These are phyloP conservation scores for Rostrohypoxylon terebratum DNA, from an alignment of 495 filamentous ascomycete species.

Conservation along the genomic window DNA sequence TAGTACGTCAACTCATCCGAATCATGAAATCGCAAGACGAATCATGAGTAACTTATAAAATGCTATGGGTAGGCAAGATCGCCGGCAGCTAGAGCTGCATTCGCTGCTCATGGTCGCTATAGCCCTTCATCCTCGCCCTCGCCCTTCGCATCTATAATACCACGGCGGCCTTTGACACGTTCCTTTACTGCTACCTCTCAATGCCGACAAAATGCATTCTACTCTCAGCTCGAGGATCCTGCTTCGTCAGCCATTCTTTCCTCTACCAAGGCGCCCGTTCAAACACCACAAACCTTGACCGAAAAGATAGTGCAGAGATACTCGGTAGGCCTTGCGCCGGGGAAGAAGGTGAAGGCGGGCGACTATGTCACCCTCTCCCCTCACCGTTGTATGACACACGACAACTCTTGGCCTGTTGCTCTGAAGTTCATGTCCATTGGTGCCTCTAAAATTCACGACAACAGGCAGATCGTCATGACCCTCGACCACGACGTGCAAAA, in stretches of 20 bases:
- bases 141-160: background rate
- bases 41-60: slow-evolving; percentile 4
- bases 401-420: slow-evolving; percentile 90
- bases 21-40: background rate
- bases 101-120: slow-evolving; percentile 5
- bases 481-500: slow-evolving; percentile 97
- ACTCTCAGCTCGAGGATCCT: slow-evolving; percentile 6
- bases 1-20: slow-evolving; percentile 9
- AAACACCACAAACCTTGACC: slow-evolving; percentile 78
- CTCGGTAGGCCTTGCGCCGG: slow-evolving; percentile 74
- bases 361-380: slow-evolving; percentile 87
- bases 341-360: slow-evolving; percentile 77
- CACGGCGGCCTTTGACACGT: background rate
- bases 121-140: slow-evolving; percentile 1
- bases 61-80: background rate
- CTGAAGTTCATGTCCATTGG: slow-evolving; percentile 90
- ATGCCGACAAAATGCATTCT: slow-evolving; percentile 1
- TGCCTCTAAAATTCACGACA: slow-evolving; percentile 77
- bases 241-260: slow-evolving; percentile 1
- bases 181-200: background rate
- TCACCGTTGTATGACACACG: slow-evolving; percentile 87
- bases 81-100: slow-evolving; percentile 2
- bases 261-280: background rate
- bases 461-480: slow-evolving; percentile 85
- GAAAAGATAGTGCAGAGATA: slow-evolving; percentile 93